phyloP scores from a whole-genome alignment of 2,329 filamentous ascomycete species.

The Furcasterigmium sp. region DNA sequence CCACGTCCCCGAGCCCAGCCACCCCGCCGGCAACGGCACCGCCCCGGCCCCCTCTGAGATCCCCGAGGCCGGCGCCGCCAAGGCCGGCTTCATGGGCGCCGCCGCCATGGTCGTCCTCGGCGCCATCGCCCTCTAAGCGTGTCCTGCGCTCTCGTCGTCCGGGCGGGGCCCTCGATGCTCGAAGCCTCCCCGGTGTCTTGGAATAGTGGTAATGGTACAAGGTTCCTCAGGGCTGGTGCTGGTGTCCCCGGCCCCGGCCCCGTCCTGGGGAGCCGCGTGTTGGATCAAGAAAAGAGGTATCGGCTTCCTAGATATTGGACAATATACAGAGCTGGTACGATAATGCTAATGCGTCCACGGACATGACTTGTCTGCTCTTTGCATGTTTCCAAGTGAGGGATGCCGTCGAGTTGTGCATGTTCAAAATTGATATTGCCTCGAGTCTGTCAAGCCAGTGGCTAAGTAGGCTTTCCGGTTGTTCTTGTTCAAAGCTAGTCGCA shows the following conservation, averaged over 20 bases:
- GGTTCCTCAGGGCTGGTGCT: background rate
- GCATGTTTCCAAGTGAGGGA: too few relatives aligned
- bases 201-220: background rate
- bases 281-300: background rate
- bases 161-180: too few relatives aligned
- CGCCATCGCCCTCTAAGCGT: slow-evolving; percentile 10
- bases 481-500: too few relatives aligned
- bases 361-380: background rate
- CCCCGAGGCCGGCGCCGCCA: slow-evolving; percentile 9
- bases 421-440: too few relatives aligned
- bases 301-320: slow-evolving; percentile 1
- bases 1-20: slow-evolving; percentile 6
- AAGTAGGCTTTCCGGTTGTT: too few relatives aligned
- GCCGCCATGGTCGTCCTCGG: slow-evolving; percentile 10
- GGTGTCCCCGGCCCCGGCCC: background rate
- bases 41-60: slow-evolving; percentile 1
- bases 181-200: too few relatives aligned
- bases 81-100: slow-evolving; percentile 8
- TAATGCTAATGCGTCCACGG: slow-evolving; percentile 3
- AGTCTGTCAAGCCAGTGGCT: too few relatives aligned
- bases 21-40: slow-evolving; percentile 8
- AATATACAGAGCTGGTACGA: slow-evolving; percentile 4
- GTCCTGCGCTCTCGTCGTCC: background rate
- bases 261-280: background rate
- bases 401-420: too few relatives aligned